Conservation (phyloP, 164 flowering plant genomes). For the Vitis labrusca region DNA sequence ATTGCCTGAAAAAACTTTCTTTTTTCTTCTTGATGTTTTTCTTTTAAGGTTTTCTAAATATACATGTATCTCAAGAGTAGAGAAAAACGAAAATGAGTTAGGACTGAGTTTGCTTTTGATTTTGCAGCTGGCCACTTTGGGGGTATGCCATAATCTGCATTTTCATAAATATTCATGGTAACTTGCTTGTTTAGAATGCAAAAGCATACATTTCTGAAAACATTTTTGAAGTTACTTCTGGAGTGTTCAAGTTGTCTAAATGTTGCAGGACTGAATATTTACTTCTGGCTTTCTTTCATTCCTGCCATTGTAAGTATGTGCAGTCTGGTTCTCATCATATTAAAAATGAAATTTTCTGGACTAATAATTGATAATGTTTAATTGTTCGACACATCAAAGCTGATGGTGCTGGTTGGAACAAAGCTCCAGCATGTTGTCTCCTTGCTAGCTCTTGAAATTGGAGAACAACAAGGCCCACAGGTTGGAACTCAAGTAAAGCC, state of each 20-base stretch:
- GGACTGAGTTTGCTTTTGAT: neutral
- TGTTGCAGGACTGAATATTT: constrained; percentile 74
- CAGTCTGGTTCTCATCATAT: neutral
- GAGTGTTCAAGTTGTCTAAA: constrained; percentile 4
- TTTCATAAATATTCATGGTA: constrained; percentile 90
- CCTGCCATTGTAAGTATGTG: constrained; percentile 76
- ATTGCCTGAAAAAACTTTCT: neutral
- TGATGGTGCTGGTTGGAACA: constrained; percentile 90
- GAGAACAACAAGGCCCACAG: constrained; percentile 57
- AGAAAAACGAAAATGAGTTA: neutral
- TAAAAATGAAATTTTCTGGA: neutral
- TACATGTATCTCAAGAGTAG: neutral
- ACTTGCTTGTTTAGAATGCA: constrained; percentile 3
- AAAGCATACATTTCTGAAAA: neutral
- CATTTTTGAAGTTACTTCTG: neutral
- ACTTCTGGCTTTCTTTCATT: constrained; percentile 96
- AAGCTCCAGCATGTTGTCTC: constrained; percentile 95
- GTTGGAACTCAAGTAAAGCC: constrained; percentile 67
- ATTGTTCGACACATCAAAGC: constrained; percentile 35
- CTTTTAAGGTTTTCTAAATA: too few species aligned
- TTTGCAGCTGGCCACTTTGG: constrained; percentile 95
- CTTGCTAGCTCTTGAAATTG: constrained; percentile 74
- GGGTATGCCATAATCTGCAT: constrained; percentile 88
- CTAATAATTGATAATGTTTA: neutral
- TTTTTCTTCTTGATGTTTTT: neutral